Base-by-base conservation (phyloP, 768 basidiomycete species). In the Mycena alexandri region DNA sequence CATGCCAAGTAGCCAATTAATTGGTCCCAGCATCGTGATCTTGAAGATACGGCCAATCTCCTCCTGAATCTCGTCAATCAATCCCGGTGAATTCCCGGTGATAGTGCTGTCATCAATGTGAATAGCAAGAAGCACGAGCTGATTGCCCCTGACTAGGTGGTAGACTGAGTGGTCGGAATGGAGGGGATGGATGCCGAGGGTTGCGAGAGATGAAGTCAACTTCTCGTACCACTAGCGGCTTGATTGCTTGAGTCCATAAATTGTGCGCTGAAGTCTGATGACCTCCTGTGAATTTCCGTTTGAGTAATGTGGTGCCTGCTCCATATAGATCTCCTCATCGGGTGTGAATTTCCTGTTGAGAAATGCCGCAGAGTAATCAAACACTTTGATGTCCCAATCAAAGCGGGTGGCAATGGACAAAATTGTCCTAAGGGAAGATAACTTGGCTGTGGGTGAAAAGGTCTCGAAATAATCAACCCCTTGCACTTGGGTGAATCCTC, bases 181-280 rank as follows among this genome's bases (percentile, higher is more conserved):
- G n/a, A 63, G 57, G 4, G 61, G 63, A 2, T 53, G 19, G 24
- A 68, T 62, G 17, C 34, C 61, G 24, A 70, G 29, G 29, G 46
- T 43, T 41, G 74, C 70, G 9, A 79, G 65, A 8, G 57, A 43
- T 17, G 58, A 44, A 19, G 65, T 66, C 17, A 79, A 62, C 24
- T 67, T 66, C 64, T 69, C 24, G 50, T 80, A 71, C 81, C 80
- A 81, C 51, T 63, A 60, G 11, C 74, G 73, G 10, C 76, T 75
- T 13, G 79, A 73, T 52, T 80, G 80, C 51, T 78, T 77, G 16
- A 81, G 75, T n/a, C 81, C 77, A 65, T 82, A 82, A 22, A 81
- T 66, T 2, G 75, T 65, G 60, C 77, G 75, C 7, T 51, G 44
- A 17, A 63, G 61, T 24, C 61, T 25, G 10, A 55, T 48, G 14